Evolutionary conservation across 208 protist genomes (phyloP).

Genomic region (Spongospora subterranea): DNA sequence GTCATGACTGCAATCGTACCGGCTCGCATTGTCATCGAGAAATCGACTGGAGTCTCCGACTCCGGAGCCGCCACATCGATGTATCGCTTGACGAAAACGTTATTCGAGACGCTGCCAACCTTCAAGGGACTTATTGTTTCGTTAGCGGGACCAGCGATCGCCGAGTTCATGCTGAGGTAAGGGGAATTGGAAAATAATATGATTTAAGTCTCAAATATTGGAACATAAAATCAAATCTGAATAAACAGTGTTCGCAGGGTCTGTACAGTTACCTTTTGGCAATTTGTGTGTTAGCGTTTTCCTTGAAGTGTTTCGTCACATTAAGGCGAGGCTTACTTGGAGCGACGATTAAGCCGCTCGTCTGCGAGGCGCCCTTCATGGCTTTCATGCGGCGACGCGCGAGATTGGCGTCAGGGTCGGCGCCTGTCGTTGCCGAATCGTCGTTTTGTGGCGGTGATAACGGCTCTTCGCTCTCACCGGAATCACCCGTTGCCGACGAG

Average conservation of each 20-base stretch:
- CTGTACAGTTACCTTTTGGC: constrained; percentile 1
- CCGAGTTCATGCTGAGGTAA: not conserved
- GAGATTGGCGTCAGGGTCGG: too few relatives aligned
- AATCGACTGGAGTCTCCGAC: constrained; percentile 9
- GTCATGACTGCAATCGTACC: not conserved
- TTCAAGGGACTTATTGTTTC: not conserved
- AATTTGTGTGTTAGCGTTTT: too few relatives aligned
- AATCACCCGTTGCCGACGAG: too few relatives aligned
- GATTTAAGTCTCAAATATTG: not conserved
- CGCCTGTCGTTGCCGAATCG: too few relatives aligned
- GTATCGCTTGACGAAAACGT: constrained; percentile 16
- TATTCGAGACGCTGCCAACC: not conserved
- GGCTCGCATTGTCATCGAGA: not conserved
- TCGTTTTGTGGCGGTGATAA: too few relatives aligned
- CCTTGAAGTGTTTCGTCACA: too few relatives aligned
- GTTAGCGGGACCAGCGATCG: not conserved
- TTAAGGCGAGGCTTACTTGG: too few relatives aligned
- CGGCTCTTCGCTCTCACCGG: too few relatives aligned
- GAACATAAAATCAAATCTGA: not conserved
- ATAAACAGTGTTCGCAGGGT: not conserved
- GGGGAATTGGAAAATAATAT: not conserved
- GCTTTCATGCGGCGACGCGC: too few relatives aligned
- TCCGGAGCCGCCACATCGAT: not conserved
- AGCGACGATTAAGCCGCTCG: too few relatives aligned
- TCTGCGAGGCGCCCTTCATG: too few relatives aligned